phyloP scores from a whole-genome alignment of 163 green algal genomes.

The Scenedesmus sp. region DNA sequence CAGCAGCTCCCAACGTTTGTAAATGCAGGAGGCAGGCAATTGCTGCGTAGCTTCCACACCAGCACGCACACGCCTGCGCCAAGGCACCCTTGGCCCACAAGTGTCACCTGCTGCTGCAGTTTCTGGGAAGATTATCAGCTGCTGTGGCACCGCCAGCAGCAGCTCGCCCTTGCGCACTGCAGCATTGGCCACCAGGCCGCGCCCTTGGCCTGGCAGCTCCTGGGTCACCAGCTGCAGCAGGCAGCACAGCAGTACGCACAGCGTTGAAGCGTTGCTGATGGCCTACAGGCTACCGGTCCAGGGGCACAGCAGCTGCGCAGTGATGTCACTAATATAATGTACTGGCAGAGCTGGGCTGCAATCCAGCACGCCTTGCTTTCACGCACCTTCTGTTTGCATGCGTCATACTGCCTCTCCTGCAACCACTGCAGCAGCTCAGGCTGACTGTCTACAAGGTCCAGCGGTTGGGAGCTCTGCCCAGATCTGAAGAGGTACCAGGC shows the following conservation, averaged over 20 bases:
- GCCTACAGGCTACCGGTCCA: background rate
- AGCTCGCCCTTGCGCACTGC: slow-evolving; percentile 3
- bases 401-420: background rate
- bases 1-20: background rate
- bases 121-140: slow-evolving; percentile 21
- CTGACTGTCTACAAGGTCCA: slow-evolving; percentile 29
- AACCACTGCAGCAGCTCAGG: slow-evolving; percentile 35
- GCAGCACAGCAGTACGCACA: background rate
- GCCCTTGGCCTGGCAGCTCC: slow-evolving; percentile 37
- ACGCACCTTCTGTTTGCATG: background rate
- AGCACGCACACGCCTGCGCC: background rate
- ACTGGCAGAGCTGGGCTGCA: too few relatives aligned
- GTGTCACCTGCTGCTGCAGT: slow-evolving; percentile 40
- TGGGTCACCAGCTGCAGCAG: slow-evolving; percentile 25
- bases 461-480: background rate
- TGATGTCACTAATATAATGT: too few relatives aligned
- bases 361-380: background rate
- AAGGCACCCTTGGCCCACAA: background rate
- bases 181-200: slow-evolving; percentile 30
- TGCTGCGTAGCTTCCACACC: background rate
- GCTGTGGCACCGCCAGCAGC: slow-evolving; percentile 32
- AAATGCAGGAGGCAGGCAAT: background rate
- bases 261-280: background rate
- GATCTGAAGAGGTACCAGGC: background rate
- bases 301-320: too few relatives aligned